Evolutionary conservation across 2,329 filamentous ascomycete species (phyloP).

Genomic region (Aspergillus neotritici): DNA sequence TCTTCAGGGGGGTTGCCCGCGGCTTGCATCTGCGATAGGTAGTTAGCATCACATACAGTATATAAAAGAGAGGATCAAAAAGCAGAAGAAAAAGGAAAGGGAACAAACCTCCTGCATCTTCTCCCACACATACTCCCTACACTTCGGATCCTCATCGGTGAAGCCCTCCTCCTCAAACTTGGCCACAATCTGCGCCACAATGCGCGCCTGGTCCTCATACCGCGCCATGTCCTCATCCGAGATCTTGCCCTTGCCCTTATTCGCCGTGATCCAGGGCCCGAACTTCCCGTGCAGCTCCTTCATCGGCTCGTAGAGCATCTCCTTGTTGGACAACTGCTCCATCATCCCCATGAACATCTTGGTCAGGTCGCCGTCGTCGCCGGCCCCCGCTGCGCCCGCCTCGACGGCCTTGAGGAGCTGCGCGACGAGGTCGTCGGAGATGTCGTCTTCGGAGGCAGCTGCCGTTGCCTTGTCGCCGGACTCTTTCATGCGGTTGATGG

Average conservation of each 20-base stretch:
- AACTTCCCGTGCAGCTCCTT: slow-evolving; percentile 94
- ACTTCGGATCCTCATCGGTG: slow-evolving; percentile 70
- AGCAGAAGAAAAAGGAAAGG: slow-evolving; percentile 1
- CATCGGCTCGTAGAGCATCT: slow-evolving; percentile 97
- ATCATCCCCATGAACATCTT: slow-evolving; percentile 98
- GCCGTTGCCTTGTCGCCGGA: slow-evolving; percentile 82
- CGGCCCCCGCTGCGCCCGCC: slow-evolving; percentile 51
- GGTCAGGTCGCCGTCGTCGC: slow-evolving; percentile 77
- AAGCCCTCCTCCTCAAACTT: slow-evolving; percentile 83
- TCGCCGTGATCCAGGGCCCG: slow-evolving; percentile 78
- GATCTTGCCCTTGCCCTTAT: slow-evolving; percentile 56
- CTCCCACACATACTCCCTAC: slow-evolving; percentile 90
- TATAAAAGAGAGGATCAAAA: neutral
- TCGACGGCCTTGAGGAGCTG: slow-evolving; percentile 89
- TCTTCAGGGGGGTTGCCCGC: slow-evolving; percentile 85
- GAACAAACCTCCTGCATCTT: slow-evolving; percentile 86
- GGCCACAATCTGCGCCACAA: slow-evolving; percentile 79
- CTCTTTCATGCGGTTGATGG: slow-evolving; percentile 92
- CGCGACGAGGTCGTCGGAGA: slow-evolving; percentile 76
- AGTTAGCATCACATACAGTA: slow-evolving; percentile 6
- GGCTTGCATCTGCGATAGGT: slow-evolving; percentile 76
- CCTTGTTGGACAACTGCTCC: slow-evolving; percentile 97
- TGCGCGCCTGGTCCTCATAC: slow-evolving; percentile 71
- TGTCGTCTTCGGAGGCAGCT: slow-evolving; percentile 59
- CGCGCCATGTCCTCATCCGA: slow-evolving; percentile 65